Base-by-base conservation (phyloP, 2,329 filamentous ascomycete genomes). In the Hypoxylon sp. region DNA sequence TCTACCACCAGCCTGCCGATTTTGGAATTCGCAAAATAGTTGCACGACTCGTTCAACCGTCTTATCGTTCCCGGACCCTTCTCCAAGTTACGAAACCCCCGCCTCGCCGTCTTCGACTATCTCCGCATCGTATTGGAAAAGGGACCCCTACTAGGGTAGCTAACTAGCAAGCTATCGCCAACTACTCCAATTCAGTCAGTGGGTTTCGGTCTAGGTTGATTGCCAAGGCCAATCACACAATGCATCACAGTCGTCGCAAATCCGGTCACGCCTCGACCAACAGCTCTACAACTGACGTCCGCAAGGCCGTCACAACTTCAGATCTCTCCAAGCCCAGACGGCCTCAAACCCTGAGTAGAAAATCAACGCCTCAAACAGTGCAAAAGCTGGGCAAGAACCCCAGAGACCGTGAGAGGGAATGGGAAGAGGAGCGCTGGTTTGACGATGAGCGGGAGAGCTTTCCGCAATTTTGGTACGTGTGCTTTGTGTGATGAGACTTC, bases 391-490 rank as follows among this genome's bases (percentile, higher is more conserved):
- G 85, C 59, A 86, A 84, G 73, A 84, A 80, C 67, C 81, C 84
- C 10, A 83, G 83, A 60, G 84, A 87, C 52, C 81, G 84, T 27
- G 85, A 88, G 72, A 81, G 81, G 66, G 83, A 87, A 68, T 80
- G 81, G 75, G 82, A 85, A 64, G 84, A 86, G 37, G 80, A 82
- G 65, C 79, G 78, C 53, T 82, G 82, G 76, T 87, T 82, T 76
- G 84, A 87, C 58, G 85, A 89, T 60, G 87, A 89, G 74, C 82
- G 87, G 61, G 88, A 90, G 75, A 88, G 85, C 78, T 90, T 91
- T 69, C 88, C 88, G 21, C 88, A 90, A 76, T 90, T 84, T 75
- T 91, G 88, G 88, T 91, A 84, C 64, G 87, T 85, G 63, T 69
- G 46, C 46, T 71, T 59, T 50, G n/a, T 52, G 21, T 48, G 39